Evolutionary conservation across 176 grass and related monocot genomes (phyloP).

Genomic region (Neostapfia colusana): DNA sequence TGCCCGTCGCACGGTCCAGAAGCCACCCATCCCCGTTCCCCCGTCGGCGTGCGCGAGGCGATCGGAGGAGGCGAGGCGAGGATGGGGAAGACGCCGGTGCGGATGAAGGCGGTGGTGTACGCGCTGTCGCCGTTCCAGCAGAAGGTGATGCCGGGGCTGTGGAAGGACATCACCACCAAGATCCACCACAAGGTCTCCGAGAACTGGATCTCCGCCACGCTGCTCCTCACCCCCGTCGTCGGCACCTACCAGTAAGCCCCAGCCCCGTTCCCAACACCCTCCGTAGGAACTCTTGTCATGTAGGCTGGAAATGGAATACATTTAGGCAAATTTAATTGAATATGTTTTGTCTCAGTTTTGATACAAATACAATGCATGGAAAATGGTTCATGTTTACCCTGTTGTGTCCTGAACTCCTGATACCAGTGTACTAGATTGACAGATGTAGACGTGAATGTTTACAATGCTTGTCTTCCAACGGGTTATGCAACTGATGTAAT

Average conservation of each 20-base stretch:
- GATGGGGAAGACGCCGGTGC: conserved; percentile 91
- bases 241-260: conserved; percentile 79
- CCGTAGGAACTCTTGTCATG: no score
- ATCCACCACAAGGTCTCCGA: conserved; percentile 98
- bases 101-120: conserved; percentile 98
- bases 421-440: no score
- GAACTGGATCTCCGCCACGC: conserved; percentile 96
- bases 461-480: background rate
- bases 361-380: no score
- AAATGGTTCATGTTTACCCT: background rate
- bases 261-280: background rate
- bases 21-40: background rate
- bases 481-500: no score
- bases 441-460: no score
- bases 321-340: background rate
- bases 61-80: conserved; percentile 28
- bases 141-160: conserved; percentile 95
- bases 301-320: background rate
- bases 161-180: conserved; percentile 97
- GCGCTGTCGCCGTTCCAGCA: conserved; percentile 97
- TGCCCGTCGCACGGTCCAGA: conserved; percentile 3
- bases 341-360: background rate
- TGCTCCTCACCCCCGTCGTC: conserved; percentile 70
- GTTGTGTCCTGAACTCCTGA: background rate
- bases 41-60: conserved; percentile 8